Base-by-base conservation (phyloP, 2,329 filamentous ascomycete genomes). In the Rutstroemia sp. region DNA sequence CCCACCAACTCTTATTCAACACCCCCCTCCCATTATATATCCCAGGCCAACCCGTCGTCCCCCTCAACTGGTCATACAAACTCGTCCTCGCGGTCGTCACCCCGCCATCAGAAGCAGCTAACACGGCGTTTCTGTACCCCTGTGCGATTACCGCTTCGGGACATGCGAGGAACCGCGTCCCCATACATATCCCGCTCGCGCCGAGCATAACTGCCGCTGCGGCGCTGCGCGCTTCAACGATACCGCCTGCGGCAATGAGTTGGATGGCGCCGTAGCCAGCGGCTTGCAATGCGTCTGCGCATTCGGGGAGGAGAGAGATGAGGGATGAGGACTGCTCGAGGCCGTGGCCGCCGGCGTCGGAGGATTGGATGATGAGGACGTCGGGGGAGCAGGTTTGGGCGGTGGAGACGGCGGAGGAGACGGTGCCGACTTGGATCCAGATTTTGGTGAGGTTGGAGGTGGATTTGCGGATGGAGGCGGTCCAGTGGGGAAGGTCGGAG, bases 1-100 rank as follows among this genome's bases (percentile, higher is more conserved):
- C 76, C 51, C 67, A 58, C 56, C 70, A 81, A 56, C 76, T 84
- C 61, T 71, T 67, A 63, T 86, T 86, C 6, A 80, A 66, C 2
- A 86, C 71, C 0, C 77, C 79, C n/a, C 83, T 71, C 0, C 75
- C 83, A 66, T 81, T 78, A 64, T 83, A 84, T 14, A 69, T 69
- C 38, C 70, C 68, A 0, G 82, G 80, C 83, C 83, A 87, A 2
- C 74, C 76, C 17, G 71, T 73, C 0, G 80, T 86, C 0, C 80
- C 81, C 4, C 82, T 67, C 5, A 80, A 64, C 4, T 63, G 65
- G 67, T 82, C 78, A 64, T 79, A 82, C 1, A 81, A 65, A 40
- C 72, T 76, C 2, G 75, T 78, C 49, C 78, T 65, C 6, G 73
- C 71, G 0, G 79, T 82, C n/a, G 61, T 73, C 47, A 74, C 68